Evolutionary conservation across 495 filamentous ascomycete species (phyloP), one percentile per base, ranked within the genome.

Genomic region (Penicillium fimorum): DNA sequence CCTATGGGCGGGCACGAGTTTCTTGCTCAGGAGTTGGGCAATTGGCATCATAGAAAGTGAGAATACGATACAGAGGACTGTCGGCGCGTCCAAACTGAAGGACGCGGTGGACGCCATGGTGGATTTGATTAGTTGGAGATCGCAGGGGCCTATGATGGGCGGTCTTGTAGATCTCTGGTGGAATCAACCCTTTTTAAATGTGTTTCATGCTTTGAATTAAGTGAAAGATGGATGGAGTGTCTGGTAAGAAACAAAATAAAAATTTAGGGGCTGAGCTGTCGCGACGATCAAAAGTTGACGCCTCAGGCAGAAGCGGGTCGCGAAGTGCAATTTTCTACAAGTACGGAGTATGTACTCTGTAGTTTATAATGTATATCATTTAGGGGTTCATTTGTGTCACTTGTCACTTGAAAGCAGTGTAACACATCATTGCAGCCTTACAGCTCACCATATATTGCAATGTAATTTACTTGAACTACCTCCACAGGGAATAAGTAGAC

Each of bases 31-130:
- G 35, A 68, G 1, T 67, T 78, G 81, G 32, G 84, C 83, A 56
- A 74, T 68, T 38, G 75, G 71, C 71, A 86, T 81, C 57, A 85
- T 73, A 35, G 73, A 73, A 44, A 83, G 70, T 37, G 78, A 73
- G 56, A 82, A 73, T 48, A 67, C 64, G 59, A 85, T 72, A 61
- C 80, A 82, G 54, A 82, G 70, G 38, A 79, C 48, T 35, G 82
- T 85, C 2, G 76, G 74, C 11, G 56, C 64, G 75, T 72, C 77
- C 48, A 83, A 72, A 29, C 70, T 69, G 61, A 78, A 76, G 17
- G 73, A 64, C 11, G 41, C 60, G 46, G 50, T 42, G 42, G 65
- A 51, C 29, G 62, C 43, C 65, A 63, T 63, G 42, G 24, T 58
- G 45, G 53, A 15, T 30, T 48, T 56, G 32, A n/a, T 10, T 22